Conservation (phyloP, 208 protist species). For the Leishmania mexicana region DNA sequence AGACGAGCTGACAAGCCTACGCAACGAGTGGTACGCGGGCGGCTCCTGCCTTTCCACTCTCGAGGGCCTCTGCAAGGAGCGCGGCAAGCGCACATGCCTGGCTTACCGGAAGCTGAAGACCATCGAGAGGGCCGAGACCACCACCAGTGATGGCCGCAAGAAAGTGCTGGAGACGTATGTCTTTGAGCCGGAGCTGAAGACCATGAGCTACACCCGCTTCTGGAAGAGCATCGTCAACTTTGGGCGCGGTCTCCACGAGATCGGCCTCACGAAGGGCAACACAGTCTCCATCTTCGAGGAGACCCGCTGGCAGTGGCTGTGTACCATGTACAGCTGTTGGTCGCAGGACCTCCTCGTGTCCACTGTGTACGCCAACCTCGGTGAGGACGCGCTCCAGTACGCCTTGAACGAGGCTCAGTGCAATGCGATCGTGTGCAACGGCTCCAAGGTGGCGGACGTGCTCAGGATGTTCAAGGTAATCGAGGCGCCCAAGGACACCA, state of each 20-base stretch:
- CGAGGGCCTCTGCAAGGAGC: slow-evolving; percentile 46
- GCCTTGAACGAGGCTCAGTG: slow-evolving; percentile 75
- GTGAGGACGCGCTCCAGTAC: slow-evolving; percentile 76
- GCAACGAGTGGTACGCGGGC: slow-evolving; percentile 45
- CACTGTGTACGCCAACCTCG: slow-evolving; percentile 89
- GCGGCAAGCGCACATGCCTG: slow-evolving; percentile 45
- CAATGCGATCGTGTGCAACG: slow-evolving; percentile 71
- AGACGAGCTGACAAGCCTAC: slow-evolving; percentile 46
- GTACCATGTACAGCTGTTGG: slow-evolving; percentile 67
- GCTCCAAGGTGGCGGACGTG: slow-evolving; percentile 56
- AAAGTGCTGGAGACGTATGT: slow-evolving; percentile 70
- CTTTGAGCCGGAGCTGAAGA: slow-evolving; percentile 54
- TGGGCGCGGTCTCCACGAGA: slow-evolving; percentile 49
- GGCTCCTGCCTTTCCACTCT: slow-evolving; percentile 45
- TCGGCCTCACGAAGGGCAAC: slow-evolving; percentile 58
- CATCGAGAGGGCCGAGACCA: slow-evolving; percentile 48
- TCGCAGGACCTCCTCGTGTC: slow-evolving; percentile 61
- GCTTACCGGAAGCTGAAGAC: slow-evolving; percentile 53
- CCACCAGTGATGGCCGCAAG: slow-evolving; percentile 36
- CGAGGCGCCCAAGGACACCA: slow-evolving; percentile 18
- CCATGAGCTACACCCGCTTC: slow-evolving; percentile 54
- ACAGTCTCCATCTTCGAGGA: slow-evolving; percentile 75
- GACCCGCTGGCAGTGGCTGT: slow-evolving; percentile 88
- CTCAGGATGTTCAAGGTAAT: slow-evolving; percentile 44
- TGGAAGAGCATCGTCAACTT: slow-evolving; percentile 62